Conservation (phyloP, 73 alveolate genomes). For the Urostyla sp. region DNA sequence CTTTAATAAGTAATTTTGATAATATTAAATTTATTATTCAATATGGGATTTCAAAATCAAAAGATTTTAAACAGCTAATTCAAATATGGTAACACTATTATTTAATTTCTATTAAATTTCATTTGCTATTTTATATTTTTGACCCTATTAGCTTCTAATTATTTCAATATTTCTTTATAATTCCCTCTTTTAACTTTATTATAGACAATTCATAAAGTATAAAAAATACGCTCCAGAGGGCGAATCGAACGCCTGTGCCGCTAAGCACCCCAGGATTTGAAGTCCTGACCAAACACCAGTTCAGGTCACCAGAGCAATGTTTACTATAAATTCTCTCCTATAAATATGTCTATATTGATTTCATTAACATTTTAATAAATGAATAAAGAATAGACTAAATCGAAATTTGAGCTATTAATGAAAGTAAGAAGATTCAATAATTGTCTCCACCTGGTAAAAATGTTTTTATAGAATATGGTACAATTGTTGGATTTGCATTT, state of each 20-base stretch:
- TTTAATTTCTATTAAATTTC: background rate
- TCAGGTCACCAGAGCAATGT: constrained; percentile 95
- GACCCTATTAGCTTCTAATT: background rate
- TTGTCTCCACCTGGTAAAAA: constrained; percentile 42
- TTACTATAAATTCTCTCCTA: too few species aligned
- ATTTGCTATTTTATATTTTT: background rate
- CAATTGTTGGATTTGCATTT: constrained; percentile 22
- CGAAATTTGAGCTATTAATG: too few species aligned
- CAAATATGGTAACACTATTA: too few species aligned
- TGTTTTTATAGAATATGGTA: constrained; percentile 6
- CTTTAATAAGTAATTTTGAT: too few species aligned
- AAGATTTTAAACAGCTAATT: too few species aligned
- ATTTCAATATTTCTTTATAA: background rate
- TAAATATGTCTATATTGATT: too few species aligned
- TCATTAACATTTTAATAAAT: too few species aligned
- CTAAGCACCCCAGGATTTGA: constrained; percentile 96
- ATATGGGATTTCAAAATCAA: too few species aligned
- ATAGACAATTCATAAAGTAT: background rate
- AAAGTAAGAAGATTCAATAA: too few species aligned
- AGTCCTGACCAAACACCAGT: constrained; percentile 96
- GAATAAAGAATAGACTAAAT: too few species aligned
- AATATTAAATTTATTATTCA: too few species aligned
- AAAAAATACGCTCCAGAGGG: constrained; percentile 94
- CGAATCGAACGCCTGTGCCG: constrained; percentile 97
- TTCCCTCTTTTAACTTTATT: background rate